These are phyloP conservation scores for Cutaneotrichosporon sp. DNA, from an alignment of 1,284 basidiomycete species.

Conservation along the genomic window DNA sequence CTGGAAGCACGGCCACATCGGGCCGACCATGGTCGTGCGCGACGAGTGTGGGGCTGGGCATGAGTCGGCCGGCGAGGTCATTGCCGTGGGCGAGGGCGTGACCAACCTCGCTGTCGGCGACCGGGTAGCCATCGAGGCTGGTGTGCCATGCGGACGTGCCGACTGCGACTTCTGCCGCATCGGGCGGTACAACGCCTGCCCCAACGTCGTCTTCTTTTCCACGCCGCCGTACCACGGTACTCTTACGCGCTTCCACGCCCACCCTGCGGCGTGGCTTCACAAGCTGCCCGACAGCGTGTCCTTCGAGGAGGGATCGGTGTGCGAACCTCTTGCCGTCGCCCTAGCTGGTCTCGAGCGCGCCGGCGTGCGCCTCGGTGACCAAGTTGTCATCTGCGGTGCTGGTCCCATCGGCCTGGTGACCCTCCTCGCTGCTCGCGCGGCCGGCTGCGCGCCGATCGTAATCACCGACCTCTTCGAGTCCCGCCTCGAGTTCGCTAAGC, in stretches of 20 bases:
- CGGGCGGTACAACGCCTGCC: constrained; percentile 59
- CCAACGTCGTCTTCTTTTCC: constrained; percentile 57
- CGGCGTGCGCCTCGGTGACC: constrained; percentile 56
- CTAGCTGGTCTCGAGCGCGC: constrained; percentile 59
- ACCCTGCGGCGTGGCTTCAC: constrained; percentile 61
- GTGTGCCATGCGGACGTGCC: constrained; percentile 57
- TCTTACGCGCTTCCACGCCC: constrained; percentile 57
- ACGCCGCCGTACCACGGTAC: constrained; percentile 58
- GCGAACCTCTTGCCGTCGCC: constrained; percentile 59
- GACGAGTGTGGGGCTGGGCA: constrained; percentile 55
- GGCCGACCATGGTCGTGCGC: constrained; percentile 51
- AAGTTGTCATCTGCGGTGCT: constrained; percentile 55
- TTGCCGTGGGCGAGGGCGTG: constrained; percentile 55
- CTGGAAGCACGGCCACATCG: constrained; percentile 58
- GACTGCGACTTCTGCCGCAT: constrained; percentile 57
- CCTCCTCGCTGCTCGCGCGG: constrained; percentile 57
- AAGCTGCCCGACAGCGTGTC: constrained; percentile 56
- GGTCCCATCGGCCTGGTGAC: constrained; percentile 61
- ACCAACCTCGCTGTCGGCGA: constrained; percentile 52
- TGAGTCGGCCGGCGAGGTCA: constrained; percentile 56
- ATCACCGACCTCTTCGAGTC: constrained; percentile 58
- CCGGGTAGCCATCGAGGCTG: constrained; percentile 58
- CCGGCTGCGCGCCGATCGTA: constrained; percentile 59
- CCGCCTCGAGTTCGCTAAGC: constrained; percentile 59
- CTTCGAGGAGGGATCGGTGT: constrained; percentile 59